phyloP scores from a whole-genome alignment of 1,139 yeast species.

The Scheffersomyces stambukii region DNA sequence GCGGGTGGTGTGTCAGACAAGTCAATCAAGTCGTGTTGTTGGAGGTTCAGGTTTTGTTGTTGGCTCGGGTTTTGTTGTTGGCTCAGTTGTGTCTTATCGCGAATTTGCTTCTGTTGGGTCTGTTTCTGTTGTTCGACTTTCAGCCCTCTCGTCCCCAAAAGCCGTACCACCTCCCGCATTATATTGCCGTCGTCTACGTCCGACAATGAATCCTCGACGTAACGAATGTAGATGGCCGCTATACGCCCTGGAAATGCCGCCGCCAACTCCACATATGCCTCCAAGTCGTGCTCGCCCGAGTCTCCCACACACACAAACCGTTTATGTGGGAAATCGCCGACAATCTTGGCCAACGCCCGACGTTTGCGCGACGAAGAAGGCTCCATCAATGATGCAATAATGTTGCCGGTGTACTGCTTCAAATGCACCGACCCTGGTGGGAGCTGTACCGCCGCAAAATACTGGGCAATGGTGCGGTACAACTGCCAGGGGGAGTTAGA shows the following conservation, averaged over 20 bases:
- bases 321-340: constrained; percentile 71
- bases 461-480: constrained; percentile 60
- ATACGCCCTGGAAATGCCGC: constrained; percentile 57
- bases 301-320: constrained; percentile 87
- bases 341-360: constrained; percentile 56
- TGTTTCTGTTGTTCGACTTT: too few species aligned
- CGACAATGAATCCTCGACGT: constrained; percentile 67
- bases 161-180: constrained; percentile 28
- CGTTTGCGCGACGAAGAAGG: constrained; percentile 82
- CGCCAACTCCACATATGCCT: constrained; percentile 80
- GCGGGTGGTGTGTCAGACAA: constrained; percentile 19
- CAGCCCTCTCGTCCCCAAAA: too few species aligned
- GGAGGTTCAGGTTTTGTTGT: constrained; percentile 4
- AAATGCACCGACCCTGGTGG: constrained; percentile 81
- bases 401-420: constrained; percentile 80
- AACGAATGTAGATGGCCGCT: constrained; percentile 74
- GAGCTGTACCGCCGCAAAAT: constrained; percentile 49
- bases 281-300: constrained; percentile 92
- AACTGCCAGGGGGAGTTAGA: constrained; percentile 95
- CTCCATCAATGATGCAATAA: constrained; percentile 76
- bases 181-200: constrained; percentile 44
- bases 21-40: constrained; percentile 31
- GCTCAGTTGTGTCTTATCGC: too few species aligned
- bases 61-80: too few species aligned
- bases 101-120: too few species aligned